A percentile compares a stretch with the other conserved stretches of the same genome.
Conservation (phyloP, 169 alveolate species). For the Plasmodium adleri region DNA sequence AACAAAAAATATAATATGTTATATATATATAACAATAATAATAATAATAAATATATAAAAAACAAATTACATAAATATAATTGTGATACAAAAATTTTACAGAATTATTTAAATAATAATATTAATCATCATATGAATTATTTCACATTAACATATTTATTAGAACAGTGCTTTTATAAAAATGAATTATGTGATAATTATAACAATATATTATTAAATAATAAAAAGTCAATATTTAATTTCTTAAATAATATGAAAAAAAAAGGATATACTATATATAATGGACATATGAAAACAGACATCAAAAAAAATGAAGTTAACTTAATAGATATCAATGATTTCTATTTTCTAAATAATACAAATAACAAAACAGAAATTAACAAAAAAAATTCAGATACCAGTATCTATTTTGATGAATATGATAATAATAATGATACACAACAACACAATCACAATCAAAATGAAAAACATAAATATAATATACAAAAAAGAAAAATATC, state of each 20-base stretch:
- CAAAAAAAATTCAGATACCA: no score
- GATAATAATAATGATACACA: no score
- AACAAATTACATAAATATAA: neutral
- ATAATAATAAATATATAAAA: neutral
- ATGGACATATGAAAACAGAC: constrained; percentile 44
- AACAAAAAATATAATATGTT: no score
- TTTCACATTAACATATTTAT: constrained; percentile 4
- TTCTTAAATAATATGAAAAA: constrained; percentile 16
- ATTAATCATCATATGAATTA: constrained; percentile 35
- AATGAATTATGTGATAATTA: constrained; percentile 30
- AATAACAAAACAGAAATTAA: neutral
- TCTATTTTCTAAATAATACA: constrained; percentile 29
- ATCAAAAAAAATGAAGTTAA: constrained; percentile 29
- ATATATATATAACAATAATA: neutral
- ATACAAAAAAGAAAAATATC: constrained; percentile 17
- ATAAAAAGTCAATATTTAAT: constrained; percentile 18
- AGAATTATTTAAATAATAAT: constrained; percentile 14
- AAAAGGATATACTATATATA: constrained; percentile 52
- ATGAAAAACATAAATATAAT: neutral
- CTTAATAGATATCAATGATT: constrained; percentile 39
- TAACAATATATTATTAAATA: constrained; percentile 9
- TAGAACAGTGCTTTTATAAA: constrained; percentile 27
- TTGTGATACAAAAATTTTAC: neutral
- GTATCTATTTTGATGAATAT: no score
- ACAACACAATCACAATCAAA: neutral